Conservation (phyloP, 2,329 filamentous ascomycete genomes). For the Aspergillus awamori region DNA sequence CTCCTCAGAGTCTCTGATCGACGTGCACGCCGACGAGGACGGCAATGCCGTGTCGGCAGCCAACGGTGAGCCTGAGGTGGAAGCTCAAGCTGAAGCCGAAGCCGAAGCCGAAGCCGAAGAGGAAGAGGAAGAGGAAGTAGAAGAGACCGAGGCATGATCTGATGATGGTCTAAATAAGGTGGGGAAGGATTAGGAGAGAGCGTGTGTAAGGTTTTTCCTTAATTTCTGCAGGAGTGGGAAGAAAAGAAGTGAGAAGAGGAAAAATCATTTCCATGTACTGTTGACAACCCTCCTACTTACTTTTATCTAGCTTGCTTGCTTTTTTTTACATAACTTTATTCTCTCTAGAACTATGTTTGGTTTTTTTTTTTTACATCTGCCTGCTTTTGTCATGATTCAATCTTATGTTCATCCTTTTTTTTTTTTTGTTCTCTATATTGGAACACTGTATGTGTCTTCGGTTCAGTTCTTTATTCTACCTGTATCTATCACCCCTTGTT, state of each 20-base stretch:
- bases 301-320: slow-evolving; percentile 15
- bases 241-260: not conserved
- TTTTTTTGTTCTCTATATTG: not conserved
- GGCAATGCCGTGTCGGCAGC: slow-evolving; percentile 32
- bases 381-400: slow-evolving; percentile 19
- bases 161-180: not conserved
- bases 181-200: not conserved
- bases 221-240: not conserved
- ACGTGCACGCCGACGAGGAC: slow-evolving; percentile 41
- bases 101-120: not conserved
- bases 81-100: slow-evolving; percentile 29
- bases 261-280: slow-evolving; percentile 10
- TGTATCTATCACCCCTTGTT: slow-evolving; percentile 5
- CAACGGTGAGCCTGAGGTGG: slow-evolving; percentile 38
- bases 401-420: slow-evolving; percentile 1
- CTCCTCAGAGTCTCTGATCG: slow-evolving; percentile 45
- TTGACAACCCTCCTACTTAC: slow-evolving; percentile 6
- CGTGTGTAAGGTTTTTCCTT: not conserved
- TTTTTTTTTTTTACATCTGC: not conserved
- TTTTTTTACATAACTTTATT: slow-evolving; percentile 6
- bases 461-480: not conserved
- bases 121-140: not conserved
- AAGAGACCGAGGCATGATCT: not conserved
- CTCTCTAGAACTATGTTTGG: not conserved
- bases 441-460: not conserved